Percentiles rank a stretch among this genome's conserved stretches.
These are phyloP conservation scores for Boletus pseudopeckii DNA, from an alignment of 768 basidiomycete species.

Conservation along the genomic window DNA sequence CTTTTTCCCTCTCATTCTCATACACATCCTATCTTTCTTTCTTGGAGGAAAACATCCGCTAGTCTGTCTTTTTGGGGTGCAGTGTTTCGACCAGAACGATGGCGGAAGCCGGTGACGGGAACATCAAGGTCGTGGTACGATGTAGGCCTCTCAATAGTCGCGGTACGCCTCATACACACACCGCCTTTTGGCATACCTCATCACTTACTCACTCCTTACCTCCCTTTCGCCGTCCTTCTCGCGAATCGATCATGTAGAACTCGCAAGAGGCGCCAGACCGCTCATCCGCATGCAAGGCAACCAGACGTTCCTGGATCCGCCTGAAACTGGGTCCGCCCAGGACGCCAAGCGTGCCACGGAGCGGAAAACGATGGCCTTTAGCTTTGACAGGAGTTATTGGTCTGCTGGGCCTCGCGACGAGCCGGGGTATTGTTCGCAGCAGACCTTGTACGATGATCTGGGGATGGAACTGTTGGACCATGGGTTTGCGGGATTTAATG, in stretches of 20 bases:
- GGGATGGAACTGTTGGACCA: constrained; percentile 94
- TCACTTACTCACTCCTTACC: not conserved
- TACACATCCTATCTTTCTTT: constrained; percentile 10
- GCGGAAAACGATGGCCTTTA: constrained; percentile 85
- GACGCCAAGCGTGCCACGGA: constrained; percentile 82
- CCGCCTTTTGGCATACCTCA: not conserved
- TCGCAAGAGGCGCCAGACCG: constrained; percentile 87
- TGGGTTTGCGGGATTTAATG: constrained; percentile 94
- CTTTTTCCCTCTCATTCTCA: constrained; percentile 2
- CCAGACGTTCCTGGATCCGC: constrained; percentile 89
- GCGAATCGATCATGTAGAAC: constrained; percentile 50
- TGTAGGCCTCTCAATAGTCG: constrained; percentile 95
- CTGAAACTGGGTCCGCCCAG: constrained; percentile 67
- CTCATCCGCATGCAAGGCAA: constrained; percentile 95
- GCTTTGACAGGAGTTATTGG: constrained; percentile 98
- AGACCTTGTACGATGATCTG: constrained; percentile 91
- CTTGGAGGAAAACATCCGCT: constrained; percentile 8
- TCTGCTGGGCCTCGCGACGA: constrained; percentile 89
- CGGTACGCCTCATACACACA: constrained; percentile 50
- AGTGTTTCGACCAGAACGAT: constrained; percentile 36
- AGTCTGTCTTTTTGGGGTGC: constrained; percentile 10
- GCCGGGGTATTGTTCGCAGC: constrained; percentile 87
- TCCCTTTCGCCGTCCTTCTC: not conserved
- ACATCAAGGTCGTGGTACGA: constrained; percentile 92
- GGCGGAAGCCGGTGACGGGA: constrained; percentile 79